Conservation (phyloP, 768 basidiomycete genomes). For the Serpula lacrymans region DNA sequence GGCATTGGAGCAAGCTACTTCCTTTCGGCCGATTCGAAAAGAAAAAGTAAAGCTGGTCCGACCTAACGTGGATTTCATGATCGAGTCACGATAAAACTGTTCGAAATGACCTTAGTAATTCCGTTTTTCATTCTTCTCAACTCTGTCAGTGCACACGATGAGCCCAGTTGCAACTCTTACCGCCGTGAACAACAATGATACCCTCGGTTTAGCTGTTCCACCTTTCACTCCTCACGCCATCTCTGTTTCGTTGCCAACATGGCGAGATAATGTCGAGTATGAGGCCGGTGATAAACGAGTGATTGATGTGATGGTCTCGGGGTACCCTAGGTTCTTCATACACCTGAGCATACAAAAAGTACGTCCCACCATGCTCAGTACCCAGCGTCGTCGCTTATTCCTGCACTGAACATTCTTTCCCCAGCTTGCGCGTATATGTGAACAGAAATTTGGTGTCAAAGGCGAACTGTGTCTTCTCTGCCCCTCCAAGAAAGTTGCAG, state of each 20-base stretch:
- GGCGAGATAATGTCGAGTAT: slow-evolving; percentile 88
- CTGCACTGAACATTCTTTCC: slow-evolving; percentile 1
- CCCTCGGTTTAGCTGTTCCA: slow-evolving; percentile 54
- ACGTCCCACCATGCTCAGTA: no score
- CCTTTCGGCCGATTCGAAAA: no score
- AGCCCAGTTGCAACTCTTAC: slow-evolving; percentile 2
- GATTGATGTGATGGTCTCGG: slow-evolving; percentile 74
- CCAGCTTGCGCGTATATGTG: slow-evolving; percentile 77
- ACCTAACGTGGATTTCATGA: no score
- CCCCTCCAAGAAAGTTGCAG: slow-evolving; percentile 68
- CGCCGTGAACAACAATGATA: slow-evolving; percentile 9
- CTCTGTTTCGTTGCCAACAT: slow-evolving; percentile 91
- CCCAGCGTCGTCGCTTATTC: neutral
- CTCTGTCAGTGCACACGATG: slow-evolving; percentile 3
- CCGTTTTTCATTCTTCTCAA: neutral
- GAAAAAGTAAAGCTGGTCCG: no score
- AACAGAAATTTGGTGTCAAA: slow-evolving; percentile 69
- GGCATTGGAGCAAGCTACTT: no score
- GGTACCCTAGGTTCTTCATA: slow-evolving; percentile 95
- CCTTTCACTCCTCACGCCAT: slow-evolving; percentile 82
- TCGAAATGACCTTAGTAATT: no score
- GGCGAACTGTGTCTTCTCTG: slow-evolving; percentile 79
- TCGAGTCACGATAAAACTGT: no score
- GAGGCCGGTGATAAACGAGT: slow-evolving; percentile 87
- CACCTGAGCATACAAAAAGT: slow-evolving; percentile 85